Conservation (phyloP, 257 asterid species). For the Solanum pimpinellifolium region DNA sequence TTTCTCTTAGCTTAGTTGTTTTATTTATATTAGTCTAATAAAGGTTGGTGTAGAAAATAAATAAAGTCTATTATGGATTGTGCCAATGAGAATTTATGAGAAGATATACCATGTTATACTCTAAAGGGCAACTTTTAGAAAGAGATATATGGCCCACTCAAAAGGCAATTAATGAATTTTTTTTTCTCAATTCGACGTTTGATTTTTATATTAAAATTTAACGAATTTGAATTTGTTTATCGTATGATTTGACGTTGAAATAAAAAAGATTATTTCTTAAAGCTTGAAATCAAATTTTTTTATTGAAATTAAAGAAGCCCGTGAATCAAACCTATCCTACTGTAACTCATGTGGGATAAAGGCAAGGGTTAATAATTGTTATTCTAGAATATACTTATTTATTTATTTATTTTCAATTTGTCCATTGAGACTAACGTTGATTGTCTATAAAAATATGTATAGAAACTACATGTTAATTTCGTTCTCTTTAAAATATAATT, state of each 20-base stretch:
- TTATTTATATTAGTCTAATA: not conserved
- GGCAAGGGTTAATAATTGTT: too few relatives aligned
- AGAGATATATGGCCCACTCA: not conserved
- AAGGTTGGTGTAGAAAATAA: not conserved
- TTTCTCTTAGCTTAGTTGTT: not conserved
- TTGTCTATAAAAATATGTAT: not conserved
- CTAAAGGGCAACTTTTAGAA: not conserved
- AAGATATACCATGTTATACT: not conserved
- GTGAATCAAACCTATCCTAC: not conserved
- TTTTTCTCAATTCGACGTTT: fast-evolving
- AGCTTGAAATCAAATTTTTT: not conserved
- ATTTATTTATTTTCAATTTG: too few relatives aligned
- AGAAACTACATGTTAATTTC: not conserved
- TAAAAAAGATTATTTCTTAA: too few relatives aligned
- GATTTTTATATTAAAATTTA: not conserved
- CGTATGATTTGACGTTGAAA: not conserved
- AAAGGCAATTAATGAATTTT: not conserved
- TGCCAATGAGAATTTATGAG: not conserved
- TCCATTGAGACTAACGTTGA: not conserved
- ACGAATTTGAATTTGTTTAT: not conserved
- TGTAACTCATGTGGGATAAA: not conserved
- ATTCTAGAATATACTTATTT: not conserved
- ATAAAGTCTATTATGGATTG: not conserved
- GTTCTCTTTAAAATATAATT: not conserved
- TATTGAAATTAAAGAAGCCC: not conserved